These are phyloP conservation scores for Naganishia onofrii DNA, from an alignment of 768 basidiomycete genomes.

Conservation along the genomic window DNA sequence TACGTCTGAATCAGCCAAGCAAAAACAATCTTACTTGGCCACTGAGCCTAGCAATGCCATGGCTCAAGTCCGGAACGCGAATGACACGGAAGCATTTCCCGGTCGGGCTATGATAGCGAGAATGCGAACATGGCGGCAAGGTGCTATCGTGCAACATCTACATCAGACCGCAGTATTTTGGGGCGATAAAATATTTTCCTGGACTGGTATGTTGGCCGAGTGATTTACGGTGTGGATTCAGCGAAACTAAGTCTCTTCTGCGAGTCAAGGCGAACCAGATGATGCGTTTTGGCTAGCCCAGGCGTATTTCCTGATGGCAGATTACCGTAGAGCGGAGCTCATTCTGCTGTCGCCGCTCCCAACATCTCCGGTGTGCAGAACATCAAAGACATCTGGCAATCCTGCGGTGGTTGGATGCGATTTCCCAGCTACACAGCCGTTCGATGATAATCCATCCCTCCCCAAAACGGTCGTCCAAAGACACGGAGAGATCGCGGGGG, in stretches of 20 bases:
- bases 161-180: constrained; percentile 97
- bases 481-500: neutral
- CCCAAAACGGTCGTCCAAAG: neutral
- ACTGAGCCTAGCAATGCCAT: neutral
- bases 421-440: no score
- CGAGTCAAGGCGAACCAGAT: constrained; percentile 77
- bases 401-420: no score
- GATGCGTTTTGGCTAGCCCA: constrained; percentile 99
- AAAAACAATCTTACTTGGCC: neutral
- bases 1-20: neutral
- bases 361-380: neutral
- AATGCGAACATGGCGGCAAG: constrained; percentile 95
- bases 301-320: constrained; percentile 91
- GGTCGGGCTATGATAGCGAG: constrained; percentile 84
- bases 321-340: constrained; percentile 89
- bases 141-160: constrained; percentile 96
- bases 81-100: constrained; percentile 48
- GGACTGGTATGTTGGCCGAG: constrained; percentile 71
- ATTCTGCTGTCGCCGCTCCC: constrained; percentile 79
- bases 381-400: neutral
- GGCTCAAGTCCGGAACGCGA: constrained; percentile 57
- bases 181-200: constrained; percentile 94
- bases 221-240: neutral
- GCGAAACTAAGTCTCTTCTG: constrained; percentile 9
- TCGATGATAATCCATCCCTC: neutral